Base-by-base conservation (phyloP, 805 yeast genomes). In the Priceomyces haplophilus region DNA sequence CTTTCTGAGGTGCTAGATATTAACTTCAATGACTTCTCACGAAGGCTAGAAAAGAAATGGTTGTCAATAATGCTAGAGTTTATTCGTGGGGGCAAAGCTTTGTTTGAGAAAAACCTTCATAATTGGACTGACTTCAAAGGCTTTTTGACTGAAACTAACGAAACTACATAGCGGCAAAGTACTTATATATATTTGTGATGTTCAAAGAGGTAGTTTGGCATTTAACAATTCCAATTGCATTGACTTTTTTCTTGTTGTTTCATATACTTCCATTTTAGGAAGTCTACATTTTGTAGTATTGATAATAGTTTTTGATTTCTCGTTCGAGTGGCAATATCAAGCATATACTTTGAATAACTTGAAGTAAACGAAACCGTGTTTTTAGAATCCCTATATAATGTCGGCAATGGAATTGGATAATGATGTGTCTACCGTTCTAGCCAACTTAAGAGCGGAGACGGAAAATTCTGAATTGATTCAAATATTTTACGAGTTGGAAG, bases 401-500 rank as follows among this genome's bases (percentile, higher is more conserved):
- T 51, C 65, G 16, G 58, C 68, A 34, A 70, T 69, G 74, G 73
- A 69, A 34, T 43, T 66, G 17, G 75, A 69, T 49, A 51, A 49
- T 40, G 76, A 71, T 42, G 61, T 67, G 24, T 61, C 73, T 25
- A 67, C 73, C 4, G 67, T 79, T 5, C 70, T 83, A 52, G 76
- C 79, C 18, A 74, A 81, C 3, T 70, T 88, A 40, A 79, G 95
- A 41, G 73, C 74, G 54, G 85, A 82, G 55, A 72, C 82, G 3
- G 87, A 84, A 45, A 53, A 58, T 11, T 68, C 78, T 3, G 88
- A 83, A 31, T 69, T 89, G 40, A 70, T 80, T 7, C 77, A 80
- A 21, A 61, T 73, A 6, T 76, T 85, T 53, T 82, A 79, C 57
- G 76, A 79, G 41, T 76, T 91, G 59, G 97, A 90, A 58, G 96